Evolutionary conservation across 2,329 filamentous ascomycete genomes (phyloP), one percentile per base, ranked within the genome.

Genomic region (Paracoccidioides brasiliensis): DNA sequence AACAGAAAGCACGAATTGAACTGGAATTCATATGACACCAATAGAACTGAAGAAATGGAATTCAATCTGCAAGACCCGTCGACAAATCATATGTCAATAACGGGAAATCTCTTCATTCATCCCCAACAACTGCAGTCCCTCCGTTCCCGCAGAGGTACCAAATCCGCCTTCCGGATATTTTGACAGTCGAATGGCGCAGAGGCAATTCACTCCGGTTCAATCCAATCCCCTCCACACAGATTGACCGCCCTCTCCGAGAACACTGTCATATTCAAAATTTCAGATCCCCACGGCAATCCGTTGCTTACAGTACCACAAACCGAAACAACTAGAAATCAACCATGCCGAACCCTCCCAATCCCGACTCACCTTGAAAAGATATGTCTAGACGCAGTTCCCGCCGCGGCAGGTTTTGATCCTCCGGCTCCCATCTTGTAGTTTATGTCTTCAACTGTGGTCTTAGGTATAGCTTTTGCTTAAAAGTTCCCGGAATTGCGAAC

Each of bases 331-430:
- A 15, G 14, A 44, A 49, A 35, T 12, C 30, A 5, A 7, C 14
- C 32, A 5, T n/a, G 22, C 22, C 22, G 22, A 22, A 22, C n/a
- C 12, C 6, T n/a, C 32, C 30, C 28, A n/a, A 41, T 3, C 37
- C 37, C 49, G 43, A 71, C 77, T 58, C 72, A 84, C 80, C 80
- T 75, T 53, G 78, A 75, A 70, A 85, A 84, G 66, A 83, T 73
- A 72, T 83, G 80, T 71, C 81, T 79, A 63, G 76, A 67, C 61
- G 64, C 65, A 58, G 66, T 69, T 57, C 69, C 72, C 64, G 75
- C 70, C 60, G 71, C 72, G 60, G 78, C 74, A 63, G 78, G 78
- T 72, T 83, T 83, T 54, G 81, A 84, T 71, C 76, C 76, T 63
- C 79, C 79, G 66, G 78, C 76, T 68, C 81, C 81, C 81, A 85